phyloP scores from a whole-genome alignment of 2,329 filamentous ascomycete genomes.

The Fulvia fulva region DNA sequence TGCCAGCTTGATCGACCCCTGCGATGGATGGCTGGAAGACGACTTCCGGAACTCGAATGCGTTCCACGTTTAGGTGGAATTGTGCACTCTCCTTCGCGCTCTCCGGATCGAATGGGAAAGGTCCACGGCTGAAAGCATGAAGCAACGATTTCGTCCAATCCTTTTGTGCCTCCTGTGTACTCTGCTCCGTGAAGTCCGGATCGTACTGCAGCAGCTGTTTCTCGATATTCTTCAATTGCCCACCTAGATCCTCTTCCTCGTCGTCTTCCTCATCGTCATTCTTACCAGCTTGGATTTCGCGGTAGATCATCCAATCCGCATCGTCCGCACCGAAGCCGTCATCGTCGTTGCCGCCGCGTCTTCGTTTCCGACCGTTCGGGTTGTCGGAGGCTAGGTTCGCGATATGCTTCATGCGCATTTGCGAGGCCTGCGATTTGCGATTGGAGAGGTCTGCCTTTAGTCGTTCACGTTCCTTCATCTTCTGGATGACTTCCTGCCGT shows the following conservation, averaged over 20 bases:
- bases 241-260: conserved; percentile 81
- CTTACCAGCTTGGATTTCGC: conserved; percentile 81
- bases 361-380: conserved; percentile 69
- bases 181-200: conserved; percentile 82
- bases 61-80: conserved; percentile 96
- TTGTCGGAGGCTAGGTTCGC: conserved; percentile 91
- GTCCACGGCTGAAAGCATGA: conserved; percentile 85
- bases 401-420: conserved; percentile 97
- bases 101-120: conserved; percentile 77
- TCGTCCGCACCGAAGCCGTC: conserved; percentile 97
- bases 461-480: conserved; percentile 89
- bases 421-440: conserved; percentile 90
- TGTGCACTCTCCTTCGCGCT: conserved; percentile 79
- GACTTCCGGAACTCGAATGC: conserved; percentile 98
- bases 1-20: conserved; percentile 93
- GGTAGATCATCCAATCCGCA: conserved; percentile 96
- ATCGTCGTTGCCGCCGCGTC: conserved; percentile 79
- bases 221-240: conserved; percentile 71
- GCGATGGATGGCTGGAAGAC: conserved; percentile 98
- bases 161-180: conserved; percentile 84
- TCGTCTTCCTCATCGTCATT: conserved; percentile 92
- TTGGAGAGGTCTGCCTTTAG: conserved; percentile 93
- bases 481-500: conserved; percentile 66
- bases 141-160: conserved; percentile 93
- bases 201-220: conserved; percentile 82